Evolutionary conservation across 768 basidiomycete species (phyloP), one percentile per base, ranked within the genome.

Genomic region (Tubosaeta brunneosetosa): DNA sequence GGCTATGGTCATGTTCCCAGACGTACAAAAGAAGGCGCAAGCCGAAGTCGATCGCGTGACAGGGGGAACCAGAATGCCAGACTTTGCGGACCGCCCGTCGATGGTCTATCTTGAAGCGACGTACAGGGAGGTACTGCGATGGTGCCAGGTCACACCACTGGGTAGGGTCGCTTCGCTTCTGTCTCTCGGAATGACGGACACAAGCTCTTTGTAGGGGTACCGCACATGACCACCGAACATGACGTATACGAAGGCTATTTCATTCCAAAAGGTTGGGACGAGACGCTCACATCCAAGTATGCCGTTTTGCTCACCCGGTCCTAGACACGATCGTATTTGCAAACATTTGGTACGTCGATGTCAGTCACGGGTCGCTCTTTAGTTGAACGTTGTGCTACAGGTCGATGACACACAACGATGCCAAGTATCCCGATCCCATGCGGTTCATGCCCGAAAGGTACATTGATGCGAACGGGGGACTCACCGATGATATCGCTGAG

Each of bases 401-500:
- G 68, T 60, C 57, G 27, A 69, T 66, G 67, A 60, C 61, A 7
- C 61, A 52, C 53, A 55, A 65, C 22, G 56, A 61, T n/a, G 12
- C 13, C 19, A 58, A 59, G 41, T 66, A 64, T 44, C 61, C 58
- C 2, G 57, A 60, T 17, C 53, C 60, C 19, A 59, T 56, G 54
- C 49, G 34, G 11, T 65, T 63, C 46, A 61, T 57, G 55, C 61
- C 60, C 0, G 61, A 62, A 22, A 26, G 60, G 45, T 69, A 44
- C 47, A 42, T 64, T 1, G 52, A 43, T 38, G 51, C 43, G 17
- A 19, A 59, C 14, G 64, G 63, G 6, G 7, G 17, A 5, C 56
- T 60, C 17, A 66, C 55, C 1, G 58, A 62, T 22, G 56, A 66
- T 19, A 55, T 58, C 5, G 60, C 9, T 5, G 53, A 62, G 13